Evolutionary conservation across 176 grass and related monocot species (phyloP).

Genomic region (Metroxylon sagu): DNA sequence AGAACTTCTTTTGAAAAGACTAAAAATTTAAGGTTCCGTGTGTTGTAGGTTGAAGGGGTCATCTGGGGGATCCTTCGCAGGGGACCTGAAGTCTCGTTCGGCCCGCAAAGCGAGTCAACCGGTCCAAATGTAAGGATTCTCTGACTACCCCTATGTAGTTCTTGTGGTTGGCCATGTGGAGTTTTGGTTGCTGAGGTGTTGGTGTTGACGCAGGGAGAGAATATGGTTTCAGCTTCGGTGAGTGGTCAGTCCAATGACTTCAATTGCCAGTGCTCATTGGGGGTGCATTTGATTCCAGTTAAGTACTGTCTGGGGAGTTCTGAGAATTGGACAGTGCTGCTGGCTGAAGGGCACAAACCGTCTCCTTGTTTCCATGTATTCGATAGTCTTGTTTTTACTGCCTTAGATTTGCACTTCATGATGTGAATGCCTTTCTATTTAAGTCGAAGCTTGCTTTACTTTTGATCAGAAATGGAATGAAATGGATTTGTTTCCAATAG

Average conservation of each 20-base stretch:
- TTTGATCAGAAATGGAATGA: conserved; percentile 4
- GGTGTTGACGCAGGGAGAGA: conserved; percentile 54
- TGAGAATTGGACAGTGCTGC: conserved; percentile 67
- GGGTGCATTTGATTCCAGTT: conserved; percentile 52
- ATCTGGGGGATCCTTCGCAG: conserved; percentile 65
- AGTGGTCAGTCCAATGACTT: conserved; percentile 57
- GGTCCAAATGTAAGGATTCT: conserved; percentile 47
- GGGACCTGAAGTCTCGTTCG: conserved; percentile 57
- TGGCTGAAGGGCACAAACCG: conserved; percentile 66
- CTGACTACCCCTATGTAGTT: conserved; percentile 20
- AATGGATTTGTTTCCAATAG: conserved; percentile 31
- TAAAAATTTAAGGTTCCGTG: background rate
- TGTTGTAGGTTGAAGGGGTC: conserved; percentile 70
- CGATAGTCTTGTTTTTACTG: conserved; percentile 1
- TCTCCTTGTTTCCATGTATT: conserved; percentile 78
- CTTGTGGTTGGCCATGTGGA: background rate
- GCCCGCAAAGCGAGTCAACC: conserved; percentile 32
- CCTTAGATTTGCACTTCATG: background rate
- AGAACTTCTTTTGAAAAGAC: background rate
- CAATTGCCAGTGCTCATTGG: conserved; percentile 50
- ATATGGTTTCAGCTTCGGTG: conserved; percentile 47
- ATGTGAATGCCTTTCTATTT: background rate
- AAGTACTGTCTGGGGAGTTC: conserved; percentile 48
- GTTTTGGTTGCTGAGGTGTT: conserved; percentile 12
- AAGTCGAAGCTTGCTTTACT: too few relatives aligned